phyloP scores from a whole-genome alignment of 176 grass and related monocot genomes.

The Urochloa ruziziensis region DNA sequence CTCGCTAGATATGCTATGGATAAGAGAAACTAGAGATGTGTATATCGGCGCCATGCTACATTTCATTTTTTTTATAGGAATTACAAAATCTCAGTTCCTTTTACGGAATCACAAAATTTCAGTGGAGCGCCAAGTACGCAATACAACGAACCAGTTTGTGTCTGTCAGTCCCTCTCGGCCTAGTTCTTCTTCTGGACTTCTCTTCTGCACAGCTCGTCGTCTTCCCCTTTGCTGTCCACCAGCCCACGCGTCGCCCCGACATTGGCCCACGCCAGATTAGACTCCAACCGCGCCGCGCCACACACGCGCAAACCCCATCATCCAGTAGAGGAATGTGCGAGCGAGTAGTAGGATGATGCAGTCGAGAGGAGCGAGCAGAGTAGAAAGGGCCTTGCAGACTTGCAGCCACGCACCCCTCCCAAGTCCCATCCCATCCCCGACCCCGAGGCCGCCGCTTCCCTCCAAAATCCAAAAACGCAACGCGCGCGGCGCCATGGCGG shows the following conservation, averaged over 20 bases:
- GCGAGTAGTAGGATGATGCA: too few relatives aligned
- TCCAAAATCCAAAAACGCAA: slow-evolving; percentile 5
- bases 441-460: not conserved
- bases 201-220: not conserved
- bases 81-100: too few relatives aligned
- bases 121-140: not conserved
- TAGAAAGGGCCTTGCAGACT: not conserved
- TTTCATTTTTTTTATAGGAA: too few relatives aligned
- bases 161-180: not conserved
- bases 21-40: too few relatives aligned
- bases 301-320: not conserved
- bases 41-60: too few relatives aligned
- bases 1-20: too few relatives aligned
- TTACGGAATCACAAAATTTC: too few relatives aligned
- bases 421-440: not conserved
- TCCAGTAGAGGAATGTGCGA: too few relatives aligned
- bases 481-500: slow-evolving; percentile 33
- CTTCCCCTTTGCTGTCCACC: not conserved
- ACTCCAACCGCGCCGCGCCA: slow-evolving; percentile 14
- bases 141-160: not conserved
- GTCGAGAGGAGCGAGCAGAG: too few relatives aligned
- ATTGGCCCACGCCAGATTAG: slow-evolving; percentile 31
- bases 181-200: not conserved
- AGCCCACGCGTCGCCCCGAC: not conserved
- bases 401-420: not conserved